Evolutionary conservation across 176 grass and related monocot species (phyloP).

Genomic region (Leersia perrieri): DNA sequence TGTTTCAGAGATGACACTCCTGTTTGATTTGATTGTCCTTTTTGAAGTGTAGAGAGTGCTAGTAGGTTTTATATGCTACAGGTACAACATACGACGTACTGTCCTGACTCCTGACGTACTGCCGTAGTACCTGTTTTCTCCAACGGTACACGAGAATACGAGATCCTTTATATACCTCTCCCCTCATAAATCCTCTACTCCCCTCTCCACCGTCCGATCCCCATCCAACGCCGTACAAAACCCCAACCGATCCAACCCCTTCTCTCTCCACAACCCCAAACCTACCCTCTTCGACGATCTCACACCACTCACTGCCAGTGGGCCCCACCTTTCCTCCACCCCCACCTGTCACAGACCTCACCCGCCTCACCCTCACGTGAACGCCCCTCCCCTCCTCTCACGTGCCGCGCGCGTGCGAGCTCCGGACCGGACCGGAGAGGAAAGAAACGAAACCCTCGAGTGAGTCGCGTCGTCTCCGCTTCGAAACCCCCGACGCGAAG

Average conservation of each 20-base stretch:
- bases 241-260: not conserved
- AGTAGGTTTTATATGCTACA: too few relatives aligned
- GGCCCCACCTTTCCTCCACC: fast-evolving
- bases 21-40: not conserved
- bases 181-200: constrained; percentile 9
- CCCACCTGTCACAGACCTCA: constrained; percentile 29
- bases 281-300: too few relatives aligned
- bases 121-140: constrained; percentile 2
- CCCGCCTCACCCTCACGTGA: constrained; percentile 17
- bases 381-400: not conserved
- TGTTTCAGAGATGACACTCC: not conserved
- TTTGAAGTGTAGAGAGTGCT: not conserved
- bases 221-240: not conserved
- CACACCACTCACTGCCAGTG: not conserved
- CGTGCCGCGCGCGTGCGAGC: constrained; percentile 35
- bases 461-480: constrained; percentile 31
- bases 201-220: constrained; percentile 3
- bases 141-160: constrained; percentile 49
- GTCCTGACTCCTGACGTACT: too few relatives aligned
- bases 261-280: not conserved
- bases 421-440: not conserved
- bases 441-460: constrained; percentile 52
- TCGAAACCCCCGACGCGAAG: constrained; percentile 48
- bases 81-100: not conserved
- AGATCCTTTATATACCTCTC: constrained; percentile 17